Base-by-base conservation (phyloP, 495 filamentous ascomycete species). In the Hypomontagnella submonticulosa region DNA sequence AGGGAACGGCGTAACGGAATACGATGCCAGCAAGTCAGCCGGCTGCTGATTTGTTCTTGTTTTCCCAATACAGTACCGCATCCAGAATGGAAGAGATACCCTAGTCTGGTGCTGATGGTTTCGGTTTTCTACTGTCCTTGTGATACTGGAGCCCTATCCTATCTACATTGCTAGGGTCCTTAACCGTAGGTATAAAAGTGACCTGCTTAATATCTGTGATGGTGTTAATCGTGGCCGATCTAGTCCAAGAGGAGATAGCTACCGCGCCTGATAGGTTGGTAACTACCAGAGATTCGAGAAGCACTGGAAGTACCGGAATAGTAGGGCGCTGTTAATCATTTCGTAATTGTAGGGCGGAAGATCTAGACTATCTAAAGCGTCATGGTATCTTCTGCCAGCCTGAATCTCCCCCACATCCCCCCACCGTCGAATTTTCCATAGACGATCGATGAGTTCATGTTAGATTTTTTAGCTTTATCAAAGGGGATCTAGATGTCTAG, bases 1-100 rank as follows among this genome's bases (percentile, higher is more conserved):
- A 57, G 66, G 66, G 56, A 58, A 70, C 60, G 66, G 66, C 66
- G 66, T 58, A 65, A 65, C 51, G 66, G 66, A 70, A 61, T 70
- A 70, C 47, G 61, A 70, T 55, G 53, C 58, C 40, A 61, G 61
- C 51, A 61, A 52, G 56, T 66, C 34, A 52, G 56, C 61, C 34
- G 57, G 66, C 57, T 70, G 57, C 66, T 56, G 66, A 63, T 56
- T n/a, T 59, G 59, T 69, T 56, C 60, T 69, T 63, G 54, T 60
- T 61, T 48, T 53, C 47, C 42, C 52, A 55, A 63, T 30, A 47
- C 23, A 49, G 41, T 52, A 60, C 54, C 42, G 58, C 55, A 60
- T 60, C 50, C 60, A 69, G 59, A 69, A 69, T 56, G 60, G 60
- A 60, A 49, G 43, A 69, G 66, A 69, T 69, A 69, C 66, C 65